Evolutionary conservation across 208 protist species (phyloP), one percentile per base, ranked within the genome.

Genomic region (Wallacemonas rigidus): DNA sequence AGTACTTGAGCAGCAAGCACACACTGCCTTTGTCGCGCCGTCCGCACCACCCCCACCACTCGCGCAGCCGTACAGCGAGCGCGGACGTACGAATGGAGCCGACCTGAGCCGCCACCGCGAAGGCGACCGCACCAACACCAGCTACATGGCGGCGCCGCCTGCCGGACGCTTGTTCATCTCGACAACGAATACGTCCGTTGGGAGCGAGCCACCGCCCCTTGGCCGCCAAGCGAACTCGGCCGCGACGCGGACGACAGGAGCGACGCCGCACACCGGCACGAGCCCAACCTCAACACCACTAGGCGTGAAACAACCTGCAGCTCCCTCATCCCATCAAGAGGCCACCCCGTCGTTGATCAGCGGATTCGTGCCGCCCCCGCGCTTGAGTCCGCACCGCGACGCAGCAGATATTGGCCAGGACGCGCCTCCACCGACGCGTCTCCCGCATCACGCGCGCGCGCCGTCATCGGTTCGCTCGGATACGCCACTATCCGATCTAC

Each of bases 301-400:
- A 26, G 26, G 26, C 26, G 26, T 26, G 26, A 26, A 26, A 26
- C 26, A 26, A 26, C 26, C 26, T 26, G 26, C 0, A 26, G 26
- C 26, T 26, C 26, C 26, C 26, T 26, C 26, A 26, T 26, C 26
- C 26, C 26, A 26, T 26, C 26, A n/a, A 8, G 12, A 69, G 62
- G 70, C 51, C 35, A 14, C 6, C 50, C 53, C 60, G 38, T 65
- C 60, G 1, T 26, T 65, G 41, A 41, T 65, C 7, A 65, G 60
- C 43, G 60, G 60, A 9, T 65, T 65, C 36, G 60, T 65, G 43
- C 60, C 60, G 50, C 60, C 60, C 3, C 60, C 60, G 12, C 60
- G 43, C 12, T 17, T 65, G 36, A 11, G 6, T 58, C 15, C 26
- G 26, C 26, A 26, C 26, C 26, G 26, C 26, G 26, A 26, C 26